Percentiles rank a stretch among this genome's conserved stretches.
phyloP scores from a whole-genome alignment of 2,329 filamentous ascomycete genomes.

The Fusarium azukiicola region DNA sequence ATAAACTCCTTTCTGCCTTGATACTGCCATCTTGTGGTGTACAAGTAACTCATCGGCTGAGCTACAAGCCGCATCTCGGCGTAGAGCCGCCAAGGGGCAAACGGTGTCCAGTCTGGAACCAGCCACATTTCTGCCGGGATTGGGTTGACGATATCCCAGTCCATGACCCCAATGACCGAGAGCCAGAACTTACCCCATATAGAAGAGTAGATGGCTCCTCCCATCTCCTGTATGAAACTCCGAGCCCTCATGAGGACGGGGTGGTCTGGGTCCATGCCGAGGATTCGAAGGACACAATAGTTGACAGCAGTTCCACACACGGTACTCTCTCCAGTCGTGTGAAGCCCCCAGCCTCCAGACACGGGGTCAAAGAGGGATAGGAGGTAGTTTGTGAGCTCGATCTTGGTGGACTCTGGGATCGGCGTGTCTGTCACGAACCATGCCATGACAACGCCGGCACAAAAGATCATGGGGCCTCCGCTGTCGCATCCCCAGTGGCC shows the following conservation, averaged over 20 bases:
- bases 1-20: constrained; percentile 82
- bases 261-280: constrained; percentile 91
- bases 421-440: constrained; percentile 95
- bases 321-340: constrained; percentile 94
- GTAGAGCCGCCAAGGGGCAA: constrained; percentile 97
- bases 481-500: constrained; percentile 99
- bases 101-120: constrained; percentile 92
- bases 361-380: constrained; percentile 90
- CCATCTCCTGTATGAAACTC: constrained; percentile 88
- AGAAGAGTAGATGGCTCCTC: constrained; percentile 90
- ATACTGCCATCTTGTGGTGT: constrained; percentile 89
- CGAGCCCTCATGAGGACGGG: constrained; percentile 91
- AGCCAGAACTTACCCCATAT: constrained; percentile 99
- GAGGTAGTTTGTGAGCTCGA: constrained; percentile 95
- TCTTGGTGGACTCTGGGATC: constrained; percentile 89
- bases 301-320: constrained; percentile 95
- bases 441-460: constrained; percentile 90
- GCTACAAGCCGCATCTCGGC: constrained; percentile 87
- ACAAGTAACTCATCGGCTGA: constrained; percentile 80
- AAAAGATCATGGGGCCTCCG: constrained; percentile 96
- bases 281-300: constrained; percentile 88
- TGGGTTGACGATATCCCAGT: constrained; percentile 97
- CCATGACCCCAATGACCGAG: constrained; percentile 88
- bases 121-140: constrained; percentile 96
- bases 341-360: constrained; percentile 97